phyloP scores from a whole-genome alignment of 352 stramenopile species.

The Phytophthora melonis region DNA sequence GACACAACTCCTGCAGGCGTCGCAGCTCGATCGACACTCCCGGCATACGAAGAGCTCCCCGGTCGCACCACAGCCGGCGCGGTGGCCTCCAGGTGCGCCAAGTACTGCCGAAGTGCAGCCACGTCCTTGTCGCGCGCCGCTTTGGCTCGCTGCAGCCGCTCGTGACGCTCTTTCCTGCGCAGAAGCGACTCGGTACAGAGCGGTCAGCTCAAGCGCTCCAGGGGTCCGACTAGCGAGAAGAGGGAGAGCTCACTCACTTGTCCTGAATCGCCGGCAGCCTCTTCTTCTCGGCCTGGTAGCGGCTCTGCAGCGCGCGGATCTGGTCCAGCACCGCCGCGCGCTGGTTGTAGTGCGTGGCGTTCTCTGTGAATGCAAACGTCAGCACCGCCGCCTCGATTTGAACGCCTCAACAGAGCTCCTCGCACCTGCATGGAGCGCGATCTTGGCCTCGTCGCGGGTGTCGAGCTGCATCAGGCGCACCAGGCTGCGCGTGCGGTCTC shows the following conservation, averaged over 20 bases:
- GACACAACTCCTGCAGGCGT: conserved; percentile 18
- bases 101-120: conserved; percentile 31
- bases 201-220: conserved; percentile 7
- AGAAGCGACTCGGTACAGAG: conserved; percentile 4
- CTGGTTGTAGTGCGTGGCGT: conserved; percentile 47
- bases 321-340: conserved; percentile 41
- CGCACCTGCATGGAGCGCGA: conserved; percentile 50
- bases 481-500: conserved; percentile 55
- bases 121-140: conserved; percentile 36
- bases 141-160: conserved; percentile 57
- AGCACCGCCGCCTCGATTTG: conserved; percentile 19
- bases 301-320: conserved; percentile 44
- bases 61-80: conserved; percentile 21
- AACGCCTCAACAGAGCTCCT: conserved; percentile 16
- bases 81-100: conserved; percentile 40
- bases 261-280: conserved; percentile 49
- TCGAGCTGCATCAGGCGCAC: conserved; percentile 65
- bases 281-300: conserved; percentile 63
- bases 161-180: conserved; percentile 52
- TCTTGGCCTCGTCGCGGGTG: conserved; percentile 39
- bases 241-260: conserved; percentile 45
- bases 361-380: conserved; percentile 34
- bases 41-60: conserved; percentile 7
- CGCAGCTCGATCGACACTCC: conserved; percentile 7
- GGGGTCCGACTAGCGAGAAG: background rate